Conservation (phyloP, 768 basidiomycete genomes). For the Agaricus subrufescens region DNA sequence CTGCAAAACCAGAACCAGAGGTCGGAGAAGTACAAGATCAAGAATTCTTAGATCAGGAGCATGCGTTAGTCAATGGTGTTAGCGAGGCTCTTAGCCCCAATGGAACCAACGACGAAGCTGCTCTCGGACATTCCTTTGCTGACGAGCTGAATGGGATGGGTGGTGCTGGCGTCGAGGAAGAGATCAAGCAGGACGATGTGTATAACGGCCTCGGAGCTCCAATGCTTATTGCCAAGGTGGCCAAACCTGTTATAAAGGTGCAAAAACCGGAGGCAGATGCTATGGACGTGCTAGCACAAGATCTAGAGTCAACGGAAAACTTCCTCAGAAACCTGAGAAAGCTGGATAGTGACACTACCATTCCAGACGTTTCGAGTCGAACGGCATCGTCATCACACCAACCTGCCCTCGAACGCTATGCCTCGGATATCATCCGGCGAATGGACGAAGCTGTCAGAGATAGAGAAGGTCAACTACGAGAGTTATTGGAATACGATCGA, state of each 20-base stretch:
- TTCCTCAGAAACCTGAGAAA: constrained; percentile 70
- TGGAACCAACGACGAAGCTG: constrained; percentile 25
- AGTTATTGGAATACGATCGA: constrained; percentile 71
- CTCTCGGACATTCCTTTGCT: constrained; percentile 34
- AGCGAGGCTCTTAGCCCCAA: constrained; percentile 17
- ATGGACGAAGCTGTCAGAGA: constrained; percentile 73
- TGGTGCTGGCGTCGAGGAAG: constrained; percentile 16
- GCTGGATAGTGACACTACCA: constrained; percentile 53
- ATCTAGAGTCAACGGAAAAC: constrained; percentile 72
- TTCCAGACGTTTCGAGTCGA: not conserved
- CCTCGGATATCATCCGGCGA: constrained; percentile 71
- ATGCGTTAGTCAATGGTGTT: constrained; percentile 22
- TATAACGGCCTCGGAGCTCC: constrained; percentile 13
- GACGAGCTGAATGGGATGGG: constrained; percentile 32
- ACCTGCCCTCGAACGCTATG: constrained; percentile 59
- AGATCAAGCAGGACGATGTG: constrained; percentile 3
- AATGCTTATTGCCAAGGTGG: constrained; percentile 22
- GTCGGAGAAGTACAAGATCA: not conserved
- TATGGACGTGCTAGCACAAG: constrained; percentile 67
- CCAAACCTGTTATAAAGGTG: constrained; percentile 18
- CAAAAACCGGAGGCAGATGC: constrained; percentile 47
- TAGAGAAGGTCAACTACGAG: constrained; percentile 78
- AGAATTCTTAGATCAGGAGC: constrained; percentile 12
- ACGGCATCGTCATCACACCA: constrained; percentile 22
- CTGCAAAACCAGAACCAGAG: not conserved